Conservation (phyloP, 441 rosid genomes). For the Breynia disticha region DNA sequence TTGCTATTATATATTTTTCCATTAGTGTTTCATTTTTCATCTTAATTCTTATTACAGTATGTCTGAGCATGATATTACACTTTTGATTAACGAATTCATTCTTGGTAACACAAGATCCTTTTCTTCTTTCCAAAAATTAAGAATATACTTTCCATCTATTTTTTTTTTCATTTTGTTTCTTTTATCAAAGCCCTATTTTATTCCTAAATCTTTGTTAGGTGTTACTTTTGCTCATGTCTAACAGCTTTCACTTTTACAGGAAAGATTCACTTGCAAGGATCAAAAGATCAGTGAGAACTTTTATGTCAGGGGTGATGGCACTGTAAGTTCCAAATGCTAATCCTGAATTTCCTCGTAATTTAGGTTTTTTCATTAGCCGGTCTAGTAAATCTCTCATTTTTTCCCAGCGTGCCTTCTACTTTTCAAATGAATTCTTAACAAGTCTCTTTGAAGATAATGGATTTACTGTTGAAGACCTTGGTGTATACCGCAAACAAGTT, state of each 20-base stretch:
- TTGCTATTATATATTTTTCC: too few relatives aligned
- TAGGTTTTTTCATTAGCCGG: not conserved
- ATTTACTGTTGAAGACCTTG: conserved; percentile 65
- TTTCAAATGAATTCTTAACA: conserved; percentile 67
- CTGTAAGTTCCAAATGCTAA: conserved; percentile 44
- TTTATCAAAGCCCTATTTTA: not conserved
- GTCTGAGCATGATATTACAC: too few relatives aligned
- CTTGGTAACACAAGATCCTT: too few relatives aligned
- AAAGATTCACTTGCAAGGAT: conserved; percentile 78
- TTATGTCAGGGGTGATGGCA: conserved; percentile 93
- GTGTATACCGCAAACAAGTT: conserved; percentile 80
- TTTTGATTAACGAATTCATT: too few relatives aligned
- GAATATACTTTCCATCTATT: not conserved
- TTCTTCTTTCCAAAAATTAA: too few relatives aligned
- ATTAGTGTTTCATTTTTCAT: too few relatives aligned
- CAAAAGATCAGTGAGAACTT: conserved; percentile 82
- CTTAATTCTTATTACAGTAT: too few relatives aligned
- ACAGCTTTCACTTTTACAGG: conserved; percentile 31
- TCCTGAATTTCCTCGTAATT: not conserved
- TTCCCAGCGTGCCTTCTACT: conserved; percentile 88
- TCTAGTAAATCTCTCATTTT: not conserved
- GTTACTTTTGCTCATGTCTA: not conserved
- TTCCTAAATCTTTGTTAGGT: not conserved
- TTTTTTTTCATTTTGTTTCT: not conserved
- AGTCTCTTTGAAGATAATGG: conserved; percentile 58